phyloP scores from a whole-genome alignment of 371 early-diverging fungal genomes.

The Dentiscutata heterogama region DNA sequence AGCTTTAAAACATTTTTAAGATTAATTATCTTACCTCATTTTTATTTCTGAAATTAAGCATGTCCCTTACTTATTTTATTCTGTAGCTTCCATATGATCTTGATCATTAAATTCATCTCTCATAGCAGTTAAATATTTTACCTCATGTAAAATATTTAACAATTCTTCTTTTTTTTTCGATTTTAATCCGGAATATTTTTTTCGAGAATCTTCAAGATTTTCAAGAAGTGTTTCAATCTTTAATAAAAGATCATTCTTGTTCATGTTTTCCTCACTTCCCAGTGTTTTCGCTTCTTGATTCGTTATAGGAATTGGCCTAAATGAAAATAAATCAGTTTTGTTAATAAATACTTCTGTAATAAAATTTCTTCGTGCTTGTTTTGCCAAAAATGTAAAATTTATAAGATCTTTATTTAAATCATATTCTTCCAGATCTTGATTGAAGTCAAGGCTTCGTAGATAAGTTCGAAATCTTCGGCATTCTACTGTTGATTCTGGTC shows the following conservation, averaged over 20 bases:
- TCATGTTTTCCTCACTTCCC: background rate
- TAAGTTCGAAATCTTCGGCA: constrained; percentile 15
- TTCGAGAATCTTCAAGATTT: background rate
- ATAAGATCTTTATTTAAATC: background rate
- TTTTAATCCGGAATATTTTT: constrained; percentile 1
- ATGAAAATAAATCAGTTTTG: too few species aligned
- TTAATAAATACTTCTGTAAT: background rate
- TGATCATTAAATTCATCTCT: background rate
- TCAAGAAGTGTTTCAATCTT: constrained; percentile 20
- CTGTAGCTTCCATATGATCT: too few species aligned
- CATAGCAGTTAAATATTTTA: background rate
- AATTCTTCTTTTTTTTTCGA: background rate
- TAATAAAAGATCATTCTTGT: background rate
- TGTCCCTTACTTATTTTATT: too few species aligned
- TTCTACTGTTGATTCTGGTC: constrained; percentile 15
- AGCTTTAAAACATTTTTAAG: too few species aligned
- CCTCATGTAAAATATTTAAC: constrained; percentile 3
- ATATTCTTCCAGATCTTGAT: constrained; percentile 3
- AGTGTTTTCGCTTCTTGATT: too few species aligned
- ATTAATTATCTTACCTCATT: too few species aligned
- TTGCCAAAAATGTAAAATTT: background rate
- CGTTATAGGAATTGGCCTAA: too few species aligned
- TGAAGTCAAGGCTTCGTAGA: constrained; percentile 20
- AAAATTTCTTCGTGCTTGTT: background rate
- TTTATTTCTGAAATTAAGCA: too few species aligned